Evolutionary conservation across 2,329 filamentous ascomycete genomes (phyloP).

Genomic region (Neofusicoccum ribis): DNA sequence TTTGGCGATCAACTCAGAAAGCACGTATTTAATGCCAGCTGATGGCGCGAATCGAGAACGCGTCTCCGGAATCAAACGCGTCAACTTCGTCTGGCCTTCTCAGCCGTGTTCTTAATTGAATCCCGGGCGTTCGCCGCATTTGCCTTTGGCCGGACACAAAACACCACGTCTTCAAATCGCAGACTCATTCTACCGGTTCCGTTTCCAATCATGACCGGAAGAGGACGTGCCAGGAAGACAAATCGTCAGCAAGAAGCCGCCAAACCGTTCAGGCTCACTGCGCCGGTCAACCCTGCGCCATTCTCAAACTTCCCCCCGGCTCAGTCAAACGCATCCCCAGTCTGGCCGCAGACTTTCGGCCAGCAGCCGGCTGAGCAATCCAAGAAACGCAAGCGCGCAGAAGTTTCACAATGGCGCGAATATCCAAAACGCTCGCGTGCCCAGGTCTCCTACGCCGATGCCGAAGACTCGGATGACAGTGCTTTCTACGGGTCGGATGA

Average conservation of each 20-base stretch:
- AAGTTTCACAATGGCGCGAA: not conserved
- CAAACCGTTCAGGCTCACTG: not conserved
- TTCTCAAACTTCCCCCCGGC: not conserved
- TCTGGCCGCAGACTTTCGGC: not conserved
- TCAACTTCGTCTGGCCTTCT: not conserved
- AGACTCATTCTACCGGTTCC: no score
- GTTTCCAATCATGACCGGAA: not conserved
- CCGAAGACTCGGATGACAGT: not conserved
- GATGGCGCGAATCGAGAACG: not conserved
- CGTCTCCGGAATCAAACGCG: not conserved
- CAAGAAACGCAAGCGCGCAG: not conserved
- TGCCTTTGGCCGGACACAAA: no score
- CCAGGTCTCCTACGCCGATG: not conserved
- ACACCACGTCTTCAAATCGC: no score
- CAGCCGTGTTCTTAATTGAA: no score
- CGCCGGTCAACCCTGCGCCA: not conserved
- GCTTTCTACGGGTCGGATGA: slow-evolving; percentile 3
- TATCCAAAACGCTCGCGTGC: not conserved
- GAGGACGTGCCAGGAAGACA: not conserved
- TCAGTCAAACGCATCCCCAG: not conserved
- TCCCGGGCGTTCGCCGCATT: no score
- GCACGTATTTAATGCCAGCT: not conserved
- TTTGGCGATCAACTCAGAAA: not conserved
- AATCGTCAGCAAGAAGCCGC: not conserved
- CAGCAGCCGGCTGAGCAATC: not conserved